Base-by-base conservation (phyloP, 2,329 filamentous ascomycete species). In the Clonostachys solani region DNA sequence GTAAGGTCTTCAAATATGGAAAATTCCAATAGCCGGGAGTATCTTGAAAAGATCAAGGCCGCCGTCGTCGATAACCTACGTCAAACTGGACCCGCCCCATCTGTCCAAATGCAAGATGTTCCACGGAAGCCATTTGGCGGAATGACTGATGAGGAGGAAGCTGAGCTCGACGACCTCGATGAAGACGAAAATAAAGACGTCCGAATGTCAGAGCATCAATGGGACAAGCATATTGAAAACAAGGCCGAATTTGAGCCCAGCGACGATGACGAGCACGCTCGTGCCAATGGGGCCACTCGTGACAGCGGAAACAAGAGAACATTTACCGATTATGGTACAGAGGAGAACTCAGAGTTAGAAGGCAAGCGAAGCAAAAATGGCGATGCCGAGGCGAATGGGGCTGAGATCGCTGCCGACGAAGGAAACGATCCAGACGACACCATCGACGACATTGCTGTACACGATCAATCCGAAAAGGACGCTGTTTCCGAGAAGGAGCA, bases 1-100 rank as follows among this genome's bases (percentile, higher is more conserved):
- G 94, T 96, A 2, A 84, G 89, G 29, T 78, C 95, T 2, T 88
- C 86, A 12, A 92, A 91, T 52, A 89, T 94, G 72, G 91, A 95
- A 60, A 97, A 96, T 58, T 87, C 91, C 40, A 95, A 96, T 61
- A 87, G 89, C 47, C 77, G 81, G 45, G 83, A 91, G 46, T 92
- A 95, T 54, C 76, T 96, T 4, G 83, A 91, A 40, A 87, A 86
- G 58, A 87, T 96, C 58, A 87, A 92, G 50, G 81, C 86, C 52
- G 82, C 87, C 34, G 84, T 96, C 33, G 81, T 90, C 47, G 89
- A 95, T 58, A 95, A 97, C 63, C 70, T 99, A 45, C 80, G 89
- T 51, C 92, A 92, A 64, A 87, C 96, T 29, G 82, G 89, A 40
- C 87, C 88, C 34, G 89, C 86, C 0, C 94, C 94, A 2, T 96